A percentile compares a stretch with the other conserved stretches of the same genome.
These are phyloP conservation scores for Aureobasidium mangrovei DNA, from an alignment of 2,329 filamentous ascomycete species.

Conservation along the genomic window DNA sequence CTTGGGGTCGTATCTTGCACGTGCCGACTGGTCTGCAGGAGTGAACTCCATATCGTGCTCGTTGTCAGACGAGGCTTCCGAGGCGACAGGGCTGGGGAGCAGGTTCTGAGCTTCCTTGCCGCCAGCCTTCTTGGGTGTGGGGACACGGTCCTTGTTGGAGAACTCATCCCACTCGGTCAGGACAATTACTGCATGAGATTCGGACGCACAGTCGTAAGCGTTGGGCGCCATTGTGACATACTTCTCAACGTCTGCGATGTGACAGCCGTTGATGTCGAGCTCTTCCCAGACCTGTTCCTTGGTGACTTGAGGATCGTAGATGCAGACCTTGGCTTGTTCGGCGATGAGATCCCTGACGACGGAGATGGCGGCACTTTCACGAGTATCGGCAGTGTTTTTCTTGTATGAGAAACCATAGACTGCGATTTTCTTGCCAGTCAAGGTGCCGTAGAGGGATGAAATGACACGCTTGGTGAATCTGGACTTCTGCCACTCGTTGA, in stretches of 20 bases:
- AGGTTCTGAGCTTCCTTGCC: slow-evolving; percentile 1
- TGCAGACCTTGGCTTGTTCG: slow-evolving; percentile 54
- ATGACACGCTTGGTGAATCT: slow-evolving; percentile 61
- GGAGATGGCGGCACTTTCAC: slow-evolving; percentile 61
- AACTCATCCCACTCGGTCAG: slow-evolving; percentile 30
- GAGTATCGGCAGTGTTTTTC: slow-evolving; percentile 67
- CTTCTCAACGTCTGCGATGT: slow-evolving; percentile 20
- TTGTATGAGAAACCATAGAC: slow-evolving; percentile 73
- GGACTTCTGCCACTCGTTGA: slow-evolving; percentile 67
- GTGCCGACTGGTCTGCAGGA: slow-evolving; percentile 6
- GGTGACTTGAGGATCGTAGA: slow-evolving; percentile 53
- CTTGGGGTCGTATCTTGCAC: slow-evolving; percentile 11
- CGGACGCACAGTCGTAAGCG: slow-evolving; percentile 26
- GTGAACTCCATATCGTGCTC: slow-evolving; percentile 11
- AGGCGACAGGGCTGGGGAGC: slow-evolving; percentile 9
- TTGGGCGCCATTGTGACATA: slow-evolving; percentile 24
- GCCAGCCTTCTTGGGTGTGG: background rate
- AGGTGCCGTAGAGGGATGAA: slow-evolving; percentile 57
- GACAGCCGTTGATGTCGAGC: slow-evolving; percentile 18
- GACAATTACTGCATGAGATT: slow-evolving; percentile 28
- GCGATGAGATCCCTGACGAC: slow-evolving; percentile 57
- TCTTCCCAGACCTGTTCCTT: slow-evolving; percentile 28
- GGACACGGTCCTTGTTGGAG: slow-evolving; percentile 23
- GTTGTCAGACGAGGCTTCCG: slow-evolving; percentile 3
- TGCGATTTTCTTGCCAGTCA: slow-evolving; percentile 60